phyloP scores from a whole-genome alignment of 192 early-diverging fungal species.

The Mortierella hygrophila region DNA sequence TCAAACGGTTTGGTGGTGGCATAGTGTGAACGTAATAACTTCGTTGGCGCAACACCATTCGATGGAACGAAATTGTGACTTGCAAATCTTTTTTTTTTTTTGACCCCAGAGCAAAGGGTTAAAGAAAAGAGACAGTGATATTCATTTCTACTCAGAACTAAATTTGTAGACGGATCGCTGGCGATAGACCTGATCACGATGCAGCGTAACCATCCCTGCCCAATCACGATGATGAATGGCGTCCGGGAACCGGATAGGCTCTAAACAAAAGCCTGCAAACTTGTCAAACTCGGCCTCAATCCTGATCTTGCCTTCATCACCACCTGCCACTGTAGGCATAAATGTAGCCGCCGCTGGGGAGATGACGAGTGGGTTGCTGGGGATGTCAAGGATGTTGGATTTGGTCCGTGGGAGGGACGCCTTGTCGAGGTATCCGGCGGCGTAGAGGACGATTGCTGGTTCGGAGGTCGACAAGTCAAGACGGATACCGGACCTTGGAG shows the following conservation, averaged over 20 bases:
- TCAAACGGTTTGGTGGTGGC: neutral
- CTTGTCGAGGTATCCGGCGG: slow-evolving; percentile 80
- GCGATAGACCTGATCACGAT: slow-evolving; percentile 35
- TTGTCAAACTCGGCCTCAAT: slow-evolving; percentile 63
- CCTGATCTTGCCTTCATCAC: slow-evolving; percentile 15
- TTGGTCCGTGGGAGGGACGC: slow-evolving; percentile 24
- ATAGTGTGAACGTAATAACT: neutral
- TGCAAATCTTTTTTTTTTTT: no score
- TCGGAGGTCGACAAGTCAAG: slow-evolving; percentile 76
- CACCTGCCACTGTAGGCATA: slow-evolving; percentile 40
- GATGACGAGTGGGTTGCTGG: neutral
- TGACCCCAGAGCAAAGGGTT: no score
- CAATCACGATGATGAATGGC: slow-evolving; percentile 58
- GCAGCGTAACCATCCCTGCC: slow-evolving; percentile 41
- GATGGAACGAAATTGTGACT: neutral
- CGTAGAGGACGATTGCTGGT: slow-evolving; percentile 85
- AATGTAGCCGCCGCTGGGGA: neutral
- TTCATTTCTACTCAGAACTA: slow-evolving; percentile 7
- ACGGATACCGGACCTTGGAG: slow-evolving; percentile 66
- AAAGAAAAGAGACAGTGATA: no score
- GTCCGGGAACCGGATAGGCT: slow-evolving; percentile 73
- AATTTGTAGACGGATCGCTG: slow-evolving; percentile 40
- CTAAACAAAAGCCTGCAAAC: slow-evolving; percentile 78
- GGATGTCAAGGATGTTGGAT: slow-evolving; percentile 20
- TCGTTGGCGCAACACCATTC: slow-evolving; percentile 4